phyloP scores from a whole-genome alignment of 129 eudicot species.

The Saussurea involucrata region DNA sequence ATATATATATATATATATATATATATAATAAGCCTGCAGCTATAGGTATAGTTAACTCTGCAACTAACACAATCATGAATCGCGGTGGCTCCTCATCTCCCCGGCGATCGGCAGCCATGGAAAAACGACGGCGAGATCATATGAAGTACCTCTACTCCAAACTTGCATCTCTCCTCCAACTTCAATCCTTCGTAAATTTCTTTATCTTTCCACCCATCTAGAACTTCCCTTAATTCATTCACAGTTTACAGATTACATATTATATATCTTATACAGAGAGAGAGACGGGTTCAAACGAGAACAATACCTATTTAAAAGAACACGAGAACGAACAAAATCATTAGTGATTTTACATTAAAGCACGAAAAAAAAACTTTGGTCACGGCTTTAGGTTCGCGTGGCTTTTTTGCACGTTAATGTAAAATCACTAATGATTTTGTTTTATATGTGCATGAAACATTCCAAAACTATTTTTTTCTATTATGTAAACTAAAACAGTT shows the following conservation, averaged over 20 bases:
- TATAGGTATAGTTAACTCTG: neutral
- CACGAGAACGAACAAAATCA: too few species aligned
- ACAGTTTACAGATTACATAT: neutral
- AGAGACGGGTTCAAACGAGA: too few species aligned
- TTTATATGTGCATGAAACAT: neutral
- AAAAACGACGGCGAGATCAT: neutral
- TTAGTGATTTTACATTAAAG: too few species aligned
- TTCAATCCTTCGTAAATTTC: neutral
- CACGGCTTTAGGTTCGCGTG: too few species aligned
- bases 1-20: too few species aligned
- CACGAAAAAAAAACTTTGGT: too few species aligned
- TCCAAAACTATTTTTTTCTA: neutral
- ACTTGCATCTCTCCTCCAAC: constrained; percentile 6
- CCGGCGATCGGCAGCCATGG: neutral
- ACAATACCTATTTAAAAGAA: too few species aligned
- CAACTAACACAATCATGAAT: neutral
- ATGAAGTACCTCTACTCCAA: constrained; percentile 2
- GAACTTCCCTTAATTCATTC: neutral
- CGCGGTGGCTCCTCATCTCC: neutral
- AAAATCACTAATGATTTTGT: too few species aligned
- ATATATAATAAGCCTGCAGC: neutral
- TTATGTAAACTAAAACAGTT: too few species aligned
- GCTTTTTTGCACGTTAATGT: too few species aligned
- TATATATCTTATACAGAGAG: neutral
- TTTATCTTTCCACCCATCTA: neutral